Evolutionary conservation across 306 rosid species (phyloP).

Genomic region (Heteromeles arbutifolia): DNA sequence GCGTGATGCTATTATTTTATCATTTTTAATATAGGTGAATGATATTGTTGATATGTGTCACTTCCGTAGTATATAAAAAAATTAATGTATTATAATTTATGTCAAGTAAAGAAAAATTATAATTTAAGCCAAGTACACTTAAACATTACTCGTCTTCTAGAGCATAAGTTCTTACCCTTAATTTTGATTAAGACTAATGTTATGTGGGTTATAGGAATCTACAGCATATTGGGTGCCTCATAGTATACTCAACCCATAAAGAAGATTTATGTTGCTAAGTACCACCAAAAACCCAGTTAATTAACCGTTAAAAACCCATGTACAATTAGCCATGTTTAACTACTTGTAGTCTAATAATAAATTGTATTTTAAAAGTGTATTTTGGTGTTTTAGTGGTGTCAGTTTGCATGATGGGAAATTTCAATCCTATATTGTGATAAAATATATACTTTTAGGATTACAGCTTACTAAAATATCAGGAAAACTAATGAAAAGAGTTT

Average conservation of each 20-base stretch:
- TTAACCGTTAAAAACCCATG: not conserved
- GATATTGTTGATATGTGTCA: no score
- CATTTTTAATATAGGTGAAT: rapidly evolving
- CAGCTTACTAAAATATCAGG: not conserved
- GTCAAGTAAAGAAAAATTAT: no score
- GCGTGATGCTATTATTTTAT: no score
- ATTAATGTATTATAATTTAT: no score
- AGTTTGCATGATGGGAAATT: not conserved
- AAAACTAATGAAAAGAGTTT: no score
- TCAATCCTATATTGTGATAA: not conserved
- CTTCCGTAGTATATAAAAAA: no score
- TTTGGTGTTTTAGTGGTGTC: slow-evolving; percentile 5
- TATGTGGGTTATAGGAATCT: not conserved
- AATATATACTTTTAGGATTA: not conserved
- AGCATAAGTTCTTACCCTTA: not conserved
- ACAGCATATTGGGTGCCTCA: not conserved
- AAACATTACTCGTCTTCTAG: no score
- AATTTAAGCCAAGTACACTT: not conserved
- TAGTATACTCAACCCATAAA: not conserved
- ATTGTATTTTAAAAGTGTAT: not conserved
- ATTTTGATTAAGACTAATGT: not conserved
- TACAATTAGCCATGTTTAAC: not conserved
- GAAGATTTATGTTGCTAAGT: not conserved
- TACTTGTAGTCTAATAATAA: not conserved
- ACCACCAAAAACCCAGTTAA: not conserved